These are phyloP conservation scores for Daucus carota DNA, from an alignment of 129 eudicot genomes.

Conservation along the genomic window DNA sequence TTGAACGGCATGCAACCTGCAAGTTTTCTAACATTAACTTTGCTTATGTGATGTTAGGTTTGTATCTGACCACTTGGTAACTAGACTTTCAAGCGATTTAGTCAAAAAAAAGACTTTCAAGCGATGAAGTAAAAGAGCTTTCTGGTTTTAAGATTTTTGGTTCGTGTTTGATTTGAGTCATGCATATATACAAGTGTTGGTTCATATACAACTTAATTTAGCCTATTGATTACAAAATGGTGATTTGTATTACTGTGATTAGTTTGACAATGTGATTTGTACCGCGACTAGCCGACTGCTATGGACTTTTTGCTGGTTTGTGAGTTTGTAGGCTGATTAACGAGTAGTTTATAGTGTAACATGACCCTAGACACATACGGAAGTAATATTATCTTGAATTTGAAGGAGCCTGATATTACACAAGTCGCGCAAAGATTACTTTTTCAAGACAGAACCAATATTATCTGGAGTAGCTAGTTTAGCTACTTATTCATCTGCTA, in stretches of 20 bases:
- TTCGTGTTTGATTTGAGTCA: background rate
- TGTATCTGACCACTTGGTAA: background rate
- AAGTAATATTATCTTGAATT: background rate
- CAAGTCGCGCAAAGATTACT: too few relatives aligned
- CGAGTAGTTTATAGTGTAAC: too few relatives aligned
- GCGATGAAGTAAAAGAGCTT: slow-evolving; percentile 18
- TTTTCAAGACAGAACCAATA: too few relatives aligned
- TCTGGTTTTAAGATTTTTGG: slow-evolving; percentile 5
- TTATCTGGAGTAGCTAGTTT: background rate
- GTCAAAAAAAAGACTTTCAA: too few relatives aligned
- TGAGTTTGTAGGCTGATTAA: too few relatives aligned
- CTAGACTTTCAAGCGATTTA: slow-evolving; percentile 20
- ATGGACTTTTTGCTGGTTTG: too few relatives aligned
- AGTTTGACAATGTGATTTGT: too few relatives aligned
- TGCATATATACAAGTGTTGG: background rate
- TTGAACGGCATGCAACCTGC: background rate
- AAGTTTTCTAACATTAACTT: background rate
- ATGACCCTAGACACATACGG: too few relatives aligned
- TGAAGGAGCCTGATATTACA: slow-evolving; percentile 2
- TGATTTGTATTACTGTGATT: background rate
- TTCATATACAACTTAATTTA: background rate
- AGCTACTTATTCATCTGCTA: slow-evolving; percentile 3
- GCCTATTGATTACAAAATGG: background rate
- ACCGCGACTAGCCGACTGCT: too few relatives aligned
- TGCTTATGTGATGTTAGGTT: background rate